Percentiles rank a stretch among this genome's conserved stretches.
These are phyloP conservation scores for Chytriomyces hyalinus DNA, from an alignment of 192 early-diverging fungal species.

Conservation along the genomic window DNA sequence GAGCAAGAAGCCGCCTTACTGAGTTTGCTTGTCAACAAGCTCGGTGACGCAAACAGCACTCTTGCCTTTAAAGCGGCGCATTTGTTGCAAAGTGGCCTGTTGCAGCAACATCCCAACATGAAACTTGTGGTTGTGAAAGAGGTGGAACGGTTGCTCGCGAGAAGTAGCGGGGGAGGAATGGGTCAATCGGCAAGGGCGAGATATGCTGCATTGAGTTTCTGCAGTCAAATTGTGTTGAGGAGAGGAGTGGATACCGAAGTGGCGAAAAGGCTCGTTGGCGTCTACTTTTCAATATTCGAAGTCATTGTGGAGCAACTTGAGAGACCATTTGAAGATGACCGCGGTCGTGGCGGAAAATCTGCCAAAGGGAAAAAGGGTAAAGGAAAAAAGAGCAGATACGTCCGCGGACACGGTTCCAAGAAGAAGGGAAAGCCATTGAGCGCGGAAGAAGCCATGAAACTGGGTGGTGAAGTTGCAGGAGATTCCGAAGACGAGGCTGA, in stretches of 20 bases:
- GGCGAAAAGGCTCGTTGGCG: conserved; percentile 83
- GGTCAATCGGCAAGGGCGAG: conserved; percentile 70
- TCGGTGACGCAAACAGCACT: conserved; percentile 90
- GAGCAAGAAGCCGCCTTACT: conserved; percentile 97
- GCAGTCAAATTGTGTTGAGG: conserved; percentile 90
- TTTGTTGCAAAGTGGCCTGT: conserved; percentile 72
- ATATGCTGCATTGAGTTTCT: conserved; percentile 89
- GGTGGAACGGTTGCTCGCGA: conserved; percentile 85
- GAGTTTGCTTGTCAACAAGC: conserved; percentile 89
- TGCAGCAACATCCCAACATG: conserved; percentile 84
- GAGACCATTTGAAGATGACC: conserved; percentile 15
- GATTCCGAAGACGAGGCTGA: conserved; percentile 48
- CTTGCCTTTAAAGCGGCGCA: conserved; percentile 83
- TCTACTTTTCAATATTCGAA: conserved; percentile 93
- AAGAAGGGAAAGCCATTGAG: conserved; percentile 31
- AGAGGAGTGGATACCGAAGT: conserved; percentile 65
- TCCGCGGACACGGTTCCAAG: conserved; percentile 11
- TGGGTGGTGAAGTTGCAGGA: conserved; percentile 9
- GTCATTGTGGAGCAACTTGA: conserved; percentile 65
- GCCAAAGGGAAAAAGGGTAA: conserved; percentile 37
- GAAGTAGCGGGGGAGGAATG: conserved; percentile 55
- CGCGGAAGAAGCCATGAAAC: conserved; percentile 15
- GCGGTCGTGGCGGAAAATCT: conserved; percentile 53
- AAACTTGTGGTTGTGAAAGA: conserved; percentile 85
- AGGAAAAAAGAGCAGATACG: conserved; percentile 15